Evolutionary conservation across 768 basidiomycete species (phyloP), one percentile per base, ranked within the genome.

Genomic region (Erythrobasidium yunnanense): DNA sequence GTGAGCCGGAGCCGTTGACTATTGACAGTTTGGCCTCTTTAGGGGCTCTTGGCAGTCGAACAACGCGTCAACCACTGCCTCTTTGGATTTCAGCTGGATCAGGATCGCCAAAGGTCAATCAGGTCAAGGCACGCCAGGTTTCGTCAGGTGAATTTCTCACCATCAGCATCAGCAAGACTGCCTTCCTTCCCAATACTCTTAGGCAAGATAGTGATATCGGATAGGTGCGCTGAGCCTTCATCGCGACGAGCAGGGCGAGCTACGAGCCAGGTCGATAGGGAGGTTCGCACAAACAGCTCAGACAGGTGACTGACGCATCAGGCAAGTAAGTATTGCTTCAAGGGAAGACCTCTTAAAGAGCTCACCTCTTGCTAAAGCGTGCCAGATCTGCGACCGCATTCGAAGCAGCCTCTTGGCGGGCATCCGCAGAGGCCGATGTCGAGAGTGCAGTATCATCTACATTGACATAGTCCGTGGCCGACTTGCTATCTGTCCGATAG

Each of bases 151-250:
- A 17, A 30, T 49, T 63, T 51, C n/a, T n/a, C n/a, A 63, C 60
- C 49, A n/a, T 63, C 60, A 2, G 60, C 60, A 51, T 63, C 60
- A 8, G 52, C 29, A 13, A 63, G 22, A 32, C 47, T 50, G 30
- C 60, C 60, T 33, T 63, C 60, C 49, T 34, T 49, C 2, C 60
- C 60, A 2, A 63, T 23, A 38, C 60, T 63, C 23, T 49, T 63
- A 29, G 60, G 60, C 17, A 63, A 27, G 6, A 63, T 51, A 11
- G 60, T 51, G 20, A 63, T 25, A 25, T 63, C 46, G 6, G 18
- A 4, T 6, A 27, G 30, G 3, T 51, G 4, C 6, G 35, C 6
- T 42, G 11, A 27, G 15, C 4, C 23, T 4, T 20, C n/a, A n/a
- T n/a, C n/a, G n/a, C n/a, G n/a, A n/a, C n/a, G n/a, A n/a, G n/a